Evolutionary conservation across 2,329 filamentous ascomycete genomes (phyloP).

Genomic region (Aspergillus hiratsukae): DNA sequence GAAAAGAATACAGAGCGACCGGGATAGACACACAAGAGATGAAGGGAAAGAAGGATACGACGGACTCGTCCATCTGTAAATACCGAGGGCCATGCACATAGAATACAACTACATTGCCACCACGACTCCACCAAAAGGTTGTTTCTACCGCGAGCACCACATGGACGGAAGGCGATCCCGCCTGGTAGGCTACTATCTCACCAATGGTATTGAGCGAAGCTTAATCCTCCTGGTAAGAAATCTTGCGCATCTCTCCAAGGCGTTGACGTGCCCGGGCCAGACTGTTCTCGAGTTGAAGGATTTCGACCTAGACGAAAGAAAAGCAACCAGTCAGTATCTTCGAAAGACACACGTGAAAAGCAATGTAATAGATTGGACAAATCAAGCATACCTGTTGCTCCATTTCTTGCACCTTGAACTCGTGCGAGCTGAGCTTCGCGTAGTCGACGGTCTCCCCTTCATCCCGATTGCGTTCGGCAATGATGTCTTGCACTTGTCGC

Average conservation of each 20-base stretch:
- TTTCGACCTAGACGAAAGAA: constrained; percentile 70
- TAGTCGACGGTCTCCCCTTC: constrained; percentile 82
- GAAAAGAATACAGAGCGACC: background rate
- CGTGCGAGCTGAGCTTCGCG: constrained; percentile 78
- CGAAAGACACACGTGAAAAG: background rate
- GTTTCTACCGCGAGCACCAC: background rate
- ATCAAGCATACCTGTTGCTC: constrained; percentile 81
- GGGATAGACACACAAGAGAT: background rate
- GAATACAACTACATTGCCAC: background rate
- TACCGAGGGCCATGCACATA: background rate
- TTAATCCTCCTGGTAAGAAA: constrained; percentile 79
- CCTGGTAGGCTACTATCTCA: background rate
- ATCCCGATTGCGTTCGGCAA: constrained; percentile 76
- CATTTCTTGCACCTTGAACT: constrained; percentile 99
- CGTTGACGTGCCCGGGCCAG: constrained; percentile 73
- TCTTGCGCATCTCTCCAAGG: constrained; percentile 96
- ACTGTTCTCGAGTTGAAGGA: constrained; percentile 87
- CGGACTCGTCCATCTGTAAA: background rate
- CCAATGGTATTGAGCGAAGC: background rate
- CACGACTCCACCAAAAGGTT: background rate
- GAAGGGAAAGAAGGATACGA: background rate
- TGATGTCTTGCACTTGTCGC: constrained; percentile 89
- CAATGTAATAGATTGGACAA: constrained; percentile 2
- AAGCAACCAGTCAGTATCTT: constrained; percentile 1
- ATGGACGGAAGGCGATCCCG: background rate